Percentiles rank a stretch among this genome's conserved stretches.
phyloP scores from a whole-genome alignment of 306 rosid species.

The Clitoria ternatea region DNA sequence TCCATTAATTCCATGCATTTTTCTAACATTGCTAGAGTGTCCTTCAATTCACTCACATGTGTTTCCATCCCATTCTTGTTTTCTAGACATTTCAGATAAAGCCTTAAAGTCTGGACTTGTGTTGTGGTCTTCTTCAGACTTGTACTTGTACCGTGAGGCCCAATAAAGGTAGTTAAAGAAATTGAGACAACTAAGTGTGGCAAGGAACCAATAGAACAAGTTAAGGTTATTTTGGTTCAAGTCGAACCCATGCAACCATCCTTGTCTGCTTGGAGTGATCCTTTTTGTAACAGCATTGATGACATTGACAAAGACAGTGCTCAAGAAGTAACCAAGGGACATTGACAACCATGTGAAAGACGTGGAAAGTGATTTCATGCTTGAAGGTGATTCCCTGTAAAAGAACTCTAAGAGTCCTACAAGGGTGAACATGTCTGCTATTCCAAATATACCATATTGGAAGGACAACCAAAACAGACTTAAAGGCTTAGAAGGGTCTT shows the following conservation, averaged over 20 bases:
- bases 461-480: conserved; percentile 77
- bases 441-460: conserved; percentile 73
- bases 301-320: conserved; percentile 53
- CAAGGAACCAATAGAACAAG: conserved; percentile 76
- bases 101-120: conserved; percentile 10
- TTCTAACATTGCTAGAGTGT: background rate
- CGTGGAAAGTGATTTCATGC: conserved; percentile 77
- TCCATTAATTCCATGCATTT: conserved; percentile 5
- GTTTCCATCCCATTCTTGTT: conserved; percentile 11
- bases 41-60: conserved; percentile 14
- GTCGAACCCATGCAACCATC: conserved; percentile 62
- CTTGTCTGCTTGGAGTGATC: conserved; percentile 50
- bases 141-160: conserved; percentile 72
- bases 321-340: conserved; percentile 68
- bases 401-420: conserved; percentile 78
- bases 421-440: conserved; percentile 86
- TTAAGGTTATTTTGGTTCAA: conserved; percentile 54
- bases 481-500: conserved; percentile 40
- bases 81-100: conserved; percentile 12
- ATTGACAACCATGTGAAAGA: conserved; percentile 66
- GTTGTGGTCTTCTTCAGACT: conserved; percentile 36
- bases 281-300: conserved; percentile 54
- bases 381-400: conserved; percentile 66
- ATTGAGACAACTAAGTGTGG: conserved; percentile 64
- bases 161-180: conserved; percentile 61